Conservation (phyloP, 345 rosid species). For the Trapa incisa region DNA sequence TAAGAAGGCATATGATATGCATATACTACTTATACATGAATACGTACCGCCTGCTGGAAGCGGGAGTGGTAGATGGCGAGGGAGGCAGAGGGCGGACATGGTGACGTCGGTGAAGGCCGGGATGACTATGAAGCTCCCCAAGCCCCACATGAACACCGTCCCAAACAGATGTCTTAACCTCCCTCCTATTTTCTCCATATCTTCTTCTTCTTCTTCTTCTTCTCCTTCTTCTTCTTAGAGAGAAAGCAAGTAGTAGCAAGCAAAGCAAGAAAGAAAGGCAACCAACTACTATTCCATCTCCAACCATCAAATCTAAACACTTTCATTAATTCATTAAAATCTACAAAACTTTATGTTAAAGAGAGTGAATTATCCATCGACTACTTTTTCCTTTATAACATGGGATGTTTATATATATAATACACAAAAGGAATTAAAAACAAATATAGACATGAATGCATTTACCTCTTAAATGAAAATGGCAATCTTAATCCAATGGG, state of each 20-base stretch:
- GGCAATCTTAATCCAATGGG: too few relatives aligned
- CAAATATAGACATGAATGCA: too few relatives aligned
- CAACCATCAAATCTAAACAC: too few relatives aligned
- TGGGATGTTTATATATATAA: too few relatives aligned
- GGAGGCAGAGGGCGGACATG: constrained; percentile 75
- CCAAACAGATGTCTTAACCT: constrained; percentile 38
- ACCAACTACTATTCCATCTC: constrained; percentile 31
- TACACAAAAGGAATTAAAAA: too few relatives aligned
- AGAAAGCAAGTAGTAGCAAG: background rate
- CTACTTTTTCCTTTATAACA: too few relatives aligned
- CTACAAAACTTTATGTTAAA: constrained; percentile 5
- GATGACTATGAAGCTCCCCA: constrained; percentile 24
- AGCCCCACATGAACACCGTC: constrained; percentile 43
- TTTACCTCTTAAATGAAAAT: too few relatives aligned
- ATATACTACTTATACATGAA: too few relatives aligned
- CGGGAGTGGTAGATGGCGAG: constrained; percentile 81
- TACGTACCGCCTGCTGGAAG: constrained; percentile 62
- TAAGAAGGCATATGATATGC: too few relatives aligned
- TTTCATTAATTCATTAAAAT: too few relatives aligned
- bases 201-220: background rate
- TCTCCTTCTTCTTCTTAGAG: too few relatives aligned
- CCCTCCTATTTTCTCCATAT: constrained; percentile 10
- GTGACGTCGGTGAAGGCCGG: constrained; percentile 78
- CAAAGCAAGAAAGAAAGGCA: background rate
- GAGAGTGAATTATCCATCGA: too few relatives aligned